phyloP scores from a whole-genome alignment of 2,329 filamentous ascomycete genomes.

The Fulvia fulva region DNA sequence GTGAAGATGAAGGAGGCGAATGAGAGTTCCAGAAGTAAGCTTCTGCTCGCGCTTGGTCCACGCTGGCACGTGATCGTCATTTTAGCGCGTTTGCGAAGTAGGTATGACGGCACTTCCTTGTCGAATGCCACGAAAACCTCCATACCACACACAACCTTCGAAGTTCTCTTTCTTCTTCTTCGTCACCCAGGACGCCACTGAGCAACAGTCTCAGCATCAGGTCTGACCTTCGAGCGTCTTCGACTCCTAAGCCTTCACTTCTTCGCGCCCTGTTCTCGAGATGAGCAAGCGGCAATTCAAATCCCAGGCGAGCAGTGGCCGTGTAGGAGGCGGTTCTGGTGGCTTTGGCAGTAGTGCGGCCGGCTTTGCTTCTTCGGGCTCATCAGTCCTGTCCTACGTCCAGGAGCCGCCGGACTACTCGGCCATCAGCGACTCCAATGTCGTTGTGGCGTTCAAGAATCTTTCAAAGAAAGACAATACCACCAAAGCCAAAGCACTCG shows the following conservation, averaged over 20 bases:
- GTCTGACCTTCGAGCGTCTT: background rate
- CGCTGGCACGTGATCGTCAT: background rate
- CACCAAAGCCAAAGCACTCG: slow-evolving; percentile 85
- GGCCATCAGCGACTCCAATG: slow-evolving; percentile 70
- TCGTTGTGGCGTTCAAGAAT: slow-evolving; percentile 89
- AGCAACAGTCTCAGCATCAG: background rate
- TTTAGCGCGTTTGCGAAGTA: background rate
- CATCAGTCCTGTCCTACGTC: slow-evolving; percentile 77
- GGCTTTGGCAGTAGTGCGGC: slow-evolving; percentile 35
- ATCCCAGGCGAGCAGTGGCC: slow-evolving; percentile 60
- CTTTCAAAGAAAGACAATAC: slow-evolving; percentile 87
- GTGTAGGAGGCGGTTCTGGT: slow-evolving; percentile 39
- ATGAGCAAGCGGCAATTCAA: slow-evolving; percentile 61
- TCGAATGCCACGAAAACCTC: background rate
- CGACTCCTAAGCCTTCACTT: background rate
- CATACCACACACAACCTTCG: background rate
- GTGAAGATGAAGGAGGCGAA: background rate
- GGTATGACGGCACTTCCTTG: background rate
- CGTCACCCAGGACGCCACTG: background rate
- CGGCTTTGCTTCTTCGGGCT: slow-evolving; percentile 45
- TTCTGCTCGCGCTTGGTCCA: background rate
- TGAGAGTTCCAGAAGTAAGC: background rate
- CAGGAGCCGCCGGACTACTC: slow-evolving; percentile 79
- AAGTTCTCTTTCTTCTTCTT: background rate
- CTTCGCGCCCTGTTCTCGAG: background rate